Evolutionary conservation across 2,329 filamentous ascomycete species (phyloP), one percentile per base, ranked within the genome.

Genomic region (Tympanopsis confertula): DNA sequence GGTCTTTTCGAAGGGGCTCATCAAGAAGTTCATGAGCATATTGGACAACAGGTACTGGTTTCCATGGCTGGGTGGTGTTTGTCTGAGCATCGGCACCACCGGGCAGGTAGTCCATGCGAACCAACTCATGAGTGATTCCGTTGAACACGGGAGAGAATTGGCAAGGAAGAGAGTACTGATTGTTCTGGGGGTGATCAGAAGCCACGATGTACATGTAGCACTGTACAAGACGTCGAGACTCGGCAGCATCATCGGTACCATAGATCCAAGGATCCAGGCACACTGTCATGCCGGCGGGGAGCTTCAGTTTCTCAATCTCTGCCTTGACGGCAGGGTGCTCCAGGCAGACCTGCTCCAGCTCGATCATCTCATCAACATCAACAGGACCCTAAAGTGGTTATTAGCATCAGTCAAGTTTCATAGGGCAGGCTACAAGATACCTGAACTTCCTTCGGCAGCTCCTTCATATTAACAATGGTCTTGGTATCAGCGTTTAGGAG

Each of bases 221-320:
- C 43, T 62, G 58, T 42, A 56, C 54, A 37, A 62, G 35, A 2
- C 58, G 58, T 4, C 58, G 55, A 4, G 46, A 47, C 38, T 62
- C 58, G 3, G 53, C 50, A 13, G 47, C 42, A 35, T 59, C 52
- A 4, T 62, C 58, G 0, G 52, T 58, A 52, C 69, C 74, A 42
- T 79, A 81, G 44, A 78, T 78, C 76, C 76, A 81, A 1, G 73
- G 73, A 44, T 78, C 74, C 37, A 66, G 63, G 42, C 74, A 68
- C 15, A 79, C 61, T 2, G 65, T 64, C 5, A 71, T 63, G 15
- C 71, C 73, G 44, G 70, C 55, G 0, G 74, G 74, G 1, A 79
- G 60, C 40, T 76, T 54, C 42, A 79, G 45, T 46, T 78, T 78
- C 22, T 66, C 68, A 39, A 78, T 65, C 43, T 74, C 74, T 2